Conservation (phyloP, 441 rosid species). For the Jatropha multifida region DNA sequence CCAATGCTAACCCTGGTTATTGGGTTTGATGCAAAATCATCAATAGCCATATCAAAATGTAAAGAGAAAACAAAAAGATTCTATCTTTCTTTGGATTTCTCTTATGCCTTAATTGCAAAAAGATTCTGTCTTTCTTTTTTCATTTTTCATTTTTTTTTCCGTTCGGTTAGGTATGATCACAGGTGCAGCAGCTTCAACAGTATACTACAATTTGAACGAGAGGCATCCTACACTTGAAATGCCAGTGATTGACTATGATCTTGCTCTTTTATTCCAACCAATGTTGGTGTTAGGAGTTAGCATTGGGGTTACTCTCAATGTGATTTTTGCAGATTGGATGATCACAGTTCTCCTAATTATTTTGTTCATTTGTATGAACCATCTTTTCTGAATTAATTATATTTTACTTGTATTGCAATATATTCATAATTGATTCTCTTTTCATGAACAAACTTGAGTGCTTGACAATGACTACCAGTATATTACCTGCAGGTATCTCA, state of each 20-base stretch:
- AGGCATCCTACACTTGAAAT: constrained; percentile 58
- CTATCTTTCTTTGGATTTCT: too few species aligned
- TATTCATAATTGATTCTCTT: too few species aligned
- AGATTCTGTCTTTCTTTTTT: neutral
- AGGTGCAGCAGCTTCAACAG: constrained; percentile 43
- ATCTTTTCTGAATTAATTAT: too few species aligned
- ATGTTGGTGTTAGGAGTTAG: constrained; percentile 7
- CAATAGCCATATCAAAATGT: constrained; percentile 53
- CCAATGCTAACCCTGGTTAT: constrained; percentile 49
- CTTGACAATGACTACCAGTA: too few species aligned
- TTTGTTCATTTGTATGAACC: constrained; percentile 26
- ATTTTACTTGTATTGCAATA: too few species aligned
- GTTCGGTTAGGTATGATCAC: constrained; percentile 40
- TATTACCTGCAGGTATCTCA: constrained; percentile 36
- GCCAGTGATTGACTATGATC: constrained; percentile 53
- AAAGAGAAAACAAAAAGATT: constrained; percentile 15
- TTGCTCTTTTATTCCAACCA: neutral
- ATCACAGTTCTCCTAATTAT: constrained; percentile 52
- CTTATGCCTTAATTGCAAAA: too few species aligned
- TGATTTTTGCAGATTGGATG: constrained; percentile 64
- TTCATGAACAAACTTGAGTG: too few species aligned
- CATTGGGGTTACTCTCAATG: constrained; percentile 54
- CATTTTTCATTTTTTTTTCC: neutral
- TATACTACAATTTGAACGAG: constrained; percentile 39
- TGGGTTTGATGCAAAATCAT: constrained; percentile 53